Evolutionary conservation across 306 rosid genomes (phyloP), one percentile per base, ranked within the genome.

Genomic region (Quercus wislizeni): DNA sequence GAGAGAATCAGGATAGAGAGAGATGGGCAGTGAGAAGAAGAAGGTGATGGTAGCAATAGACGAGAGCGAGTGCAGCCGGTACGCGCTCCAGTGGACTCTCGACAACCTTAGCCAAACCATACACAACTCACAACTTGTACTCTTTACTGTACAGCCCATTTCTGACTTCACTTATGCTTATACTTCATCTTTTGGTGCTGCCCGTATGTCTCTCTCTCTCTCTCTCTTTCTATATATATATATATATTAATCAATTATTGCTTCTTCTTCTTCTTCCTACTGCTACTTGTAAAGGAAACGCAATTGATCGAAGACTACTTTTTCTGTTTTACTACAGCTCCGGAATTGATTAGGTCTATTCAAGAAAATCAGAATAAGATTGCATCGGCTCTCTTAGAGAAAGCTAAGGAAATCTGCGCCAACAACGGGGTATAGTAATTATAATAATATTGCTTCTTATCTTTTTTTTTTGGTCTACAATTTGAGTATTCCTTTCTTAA

Each of bases 1-100:
- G 41, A 33, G 38, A 33, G 38, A 33, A 33, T 33, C 5, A 28
- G 30, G 38, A 25, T 31, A 18, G 8, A 27, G 43, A 9, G 67
- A 77, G 17, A 35, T 8, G 71, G n/a, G 49, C 2, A 68, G 41
- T 19, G 74, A 43, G 84, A 74, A 82, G 76, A 74, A 73, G 82
- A 65, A 58, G 73, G 78, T 81, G 79, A 81, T 81, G 84, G 77
- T 84, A 77, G 82, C 82, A 6, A 62, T 74, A 33, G 81, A 80
- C 23, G 81, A 76, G 73, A 80, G 79, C 69, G 84, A 84, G 41
- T 77, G 38, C 51, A 84, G 87, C 81, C 79, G 38, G 41, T 76
- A 76, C 69, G 84, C 87, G 0, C 81, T 84, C 31, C 23, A 30
- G 7, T 80, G 87, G 87, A 55, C 84, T 2, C 81, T 84, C 6